Conservation (phyloP, 768 basidiomycete species). For the Cyclocybe aegerita region DNA sequence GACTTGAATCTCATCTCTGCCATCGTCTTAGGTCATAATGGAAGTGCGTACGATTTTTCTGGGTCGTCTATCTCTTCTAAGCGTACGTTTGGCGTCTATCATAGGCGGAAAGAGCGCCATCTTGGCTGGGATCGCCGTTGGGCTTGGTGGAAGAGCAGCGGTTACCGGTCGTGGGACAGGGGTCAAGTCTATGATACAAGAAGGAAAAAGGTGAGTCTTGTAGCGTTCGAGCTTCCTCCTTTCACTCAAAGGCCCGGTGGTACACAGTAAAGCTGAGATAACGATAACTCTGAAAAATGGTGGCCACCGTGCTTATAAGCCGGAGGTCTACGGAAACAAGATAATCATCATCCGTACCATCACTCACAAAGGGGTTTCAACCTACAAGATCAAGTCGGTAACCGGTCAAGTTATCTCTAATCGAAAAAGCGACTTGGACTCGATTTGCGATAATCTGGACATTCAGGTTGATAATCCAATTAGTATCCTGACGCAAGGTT, state of each 20-base stretch:
- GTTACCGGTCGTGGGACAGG: slow-evolving; percentile 9
- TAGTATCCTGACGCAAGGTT: slow-evolving; percentile 11
- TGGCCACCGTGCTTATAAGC: slow-evolving; percentile 4
- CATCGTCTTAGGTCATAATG: slow-evolving; percentile 6
- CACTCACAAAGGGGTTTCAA: neutral
- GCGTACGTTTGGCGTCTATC: neutral
- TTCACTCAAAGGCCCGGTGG: neutral
- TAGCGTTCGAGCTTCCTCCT: neutral
- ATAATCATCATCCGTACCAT: slow-evolving; percentile 6
- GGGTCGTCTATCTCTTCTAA: neutral
- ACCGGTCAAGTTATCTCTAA: slow-evolving; percentile 1
- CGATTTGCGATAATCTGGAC: slow-evolving; percentile 4
- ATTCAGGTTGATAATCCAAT: slow-evolving; percentile 13
- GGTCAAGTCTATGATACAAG: slow-evolving; percentile 2
- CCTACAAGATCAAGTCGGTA: slow-evolving; percentile 6
- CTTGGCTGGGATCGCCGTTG: slow-evolving; percentile 6
- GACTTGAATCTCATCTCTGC: no score
- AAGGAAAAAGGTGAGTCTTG: slow-evolving; percentile 2
- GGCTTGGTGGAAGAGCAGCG: slow-evolving; percentile 3
- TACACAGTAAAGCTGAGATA: slow-evolving; percentile 4
- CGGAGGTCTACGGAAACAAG: slow-evolving; percentile 3
- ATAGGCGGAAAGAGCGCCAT: slow-evolving; percentile 11
- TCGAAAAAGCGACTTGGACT: slow-evolving; percentile 2
- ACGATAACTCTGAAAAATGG: slow-evolving; percentile 6
- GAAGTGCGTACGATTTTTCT: slow-evolving; percentile 1